Percentiles rank a stretch among this genome's conserved stretches.
These are phyloP conservation scores for Croton laevigatus DNA, from an alignment of 441 rosid species.

Conservation along the genomic window DNA sequence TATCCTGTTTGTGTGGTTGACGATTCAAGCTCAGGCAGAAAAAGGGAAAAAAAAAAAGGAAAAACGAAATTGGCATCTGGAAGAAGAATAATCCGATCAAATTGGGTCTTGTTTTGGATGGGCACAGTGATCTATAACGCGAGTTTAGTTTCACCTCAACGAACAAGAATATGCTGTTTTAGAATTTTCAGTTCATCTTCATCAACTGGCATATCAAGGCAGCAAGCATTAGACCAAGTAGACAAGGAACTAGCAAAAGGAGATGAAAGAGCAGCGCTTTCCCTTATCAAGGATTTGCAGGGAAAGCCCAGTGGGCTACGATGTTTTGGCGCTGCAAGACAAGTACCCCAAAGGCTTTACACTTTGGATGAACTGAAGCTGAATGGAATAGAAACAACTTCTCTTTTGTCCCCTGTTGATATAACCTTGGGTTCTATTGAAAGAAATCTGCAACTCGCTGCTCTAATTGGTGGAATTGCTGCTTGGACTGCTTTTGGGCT, in stretches of 20 bases:
- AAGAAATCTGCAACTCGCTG: conserved; percentile 67
- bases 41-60: neutral
- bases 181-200: conserved; percentile 41
- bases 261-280: conserved; percentile 71
- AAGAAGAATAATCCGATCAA: neutral
- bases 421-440: conserved; percentile 73
- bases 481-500: conserved; percentile 58
- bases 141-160: conserved; percentile 29
- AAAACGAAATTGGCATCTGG: neutral
- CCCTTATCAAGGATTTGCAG: conserved; percentile 63
- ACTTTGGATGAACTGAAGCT: conserved; percentile 77
- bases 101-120: conserved; percentile 26
- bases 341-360: conserved; percentile 90
- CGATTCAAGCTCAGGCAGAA: neutral
- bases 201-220: conserved; percentile 37
- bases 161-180: conserved; percentile 16
- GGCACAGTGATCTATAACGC: conserved; percentile 35
- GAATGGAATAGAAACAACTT: conserved; percentile 68
- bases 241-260: conserved; percentile 67
- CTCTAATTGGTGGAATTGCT: conserved; percentile 54
- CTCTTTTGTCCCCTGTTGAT: conserved; percentile 79
- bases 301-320: conserved; percentile 73
- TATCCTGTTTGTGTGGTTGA: conserved; percentile 18
- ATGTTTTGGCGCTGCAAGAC: conserved; percentile 77
- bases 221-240: conserved; percentile 51